A percentile compares a stretch with the other conserved stretches of the same genome.
Evolutionary conservation across 768 basidiomycete genomes (phyloP).

Genomic region (Russula vinacea): DNA sequence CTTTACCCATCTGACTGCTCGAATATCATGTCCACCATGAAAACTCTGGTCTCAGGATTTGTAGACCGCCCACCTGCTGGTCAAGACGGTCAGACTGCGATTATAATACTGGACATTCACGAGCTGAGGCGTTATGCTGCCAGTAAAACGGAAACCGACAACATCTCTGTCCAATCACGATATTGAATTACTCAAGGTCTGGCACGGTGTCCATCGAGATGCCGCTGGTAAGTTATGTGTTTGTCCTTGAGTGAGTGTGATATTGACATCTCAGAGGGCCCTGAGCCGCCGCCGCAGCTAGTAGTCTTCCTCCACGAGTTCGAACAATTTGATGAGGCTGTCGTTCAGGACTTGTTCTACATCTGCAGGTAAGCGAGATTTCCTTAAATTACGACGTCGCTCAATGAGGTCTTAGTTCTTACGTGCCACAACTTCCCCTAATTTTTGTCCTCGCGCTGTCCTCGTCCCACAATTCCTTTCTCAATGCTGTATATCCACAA

Average conservation of each 20-base stretch:
- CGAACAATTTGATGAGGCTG: conserved; percentile 60
- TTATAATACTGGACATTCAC: not conserved
- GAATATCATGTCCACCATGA: conserved; percentile 30
- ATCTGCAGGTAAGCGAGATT: conserved; percentile 56
- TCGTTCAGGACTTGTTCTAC: conserved; percentile 67
- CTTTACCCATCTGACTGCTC: conserved; percentile 28
- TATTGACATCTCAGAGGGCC: conserved; percentile 24
- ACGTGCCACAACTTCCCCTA: conserved; percentile 53
- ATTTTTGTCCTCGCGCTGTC: conserved; percentile 63
- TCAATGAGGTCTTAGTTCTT: conserved; percentile 42
- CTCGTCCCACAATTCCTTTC: conserved; percentile 52
- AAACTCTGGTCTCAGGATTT: conserved; percentile 28
- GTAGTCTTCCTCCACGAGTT: conserved; percentile 69
- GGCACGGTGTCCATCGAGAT: conserved; percentile 49
- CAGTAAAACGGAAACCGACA: conserved; percentile 45
- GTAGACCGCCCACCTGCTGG: conserved; percentile 26
- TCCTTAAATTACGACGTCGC: not conserved
- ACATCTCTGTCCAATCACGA: conserved; percentile 60
- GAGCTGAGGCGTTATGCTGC: conserved; percentile 31
- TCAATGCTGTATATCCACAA: conserved; percentile 59
- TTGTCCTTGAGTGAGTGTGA: conserved; percentile 11
- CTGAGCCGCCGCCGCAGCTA: conserved; percentile 40
- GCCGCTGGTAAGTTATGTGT: conserved; percentile 19
- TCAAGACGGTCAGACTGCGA: conserved; percentile 23
- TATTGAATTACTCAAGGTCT: conserved; percentile 55